Percentiles rank a stretch among this genome's conserved stretches.
phyloP scores from a whole-genome alignment of 352 stramenopile genomes.

The Phytophthora meadii region DNA sequence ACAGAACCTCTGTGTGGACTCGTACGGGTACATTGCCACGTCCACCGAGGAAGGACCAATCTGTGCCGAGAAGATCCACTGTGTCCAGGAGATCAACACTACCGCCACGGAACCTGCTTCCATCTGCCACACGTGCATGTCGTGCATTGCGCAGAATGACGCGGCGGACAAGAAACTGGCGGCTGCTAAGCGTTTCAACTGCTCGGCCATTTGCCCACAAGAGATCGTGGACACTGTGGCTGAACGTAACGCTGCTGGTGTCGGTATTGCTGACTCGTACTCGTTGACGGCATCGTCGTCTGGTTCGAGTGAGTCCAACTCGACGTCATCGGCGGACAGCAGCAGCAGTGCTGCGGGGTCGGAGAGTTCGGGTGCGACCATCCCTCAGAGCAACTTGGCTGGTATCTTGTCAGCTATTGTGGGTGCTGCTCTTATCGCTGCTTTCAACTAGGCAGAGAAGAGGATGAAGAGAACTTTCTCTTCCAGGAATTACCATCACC shows the following conservation, averaged over 20 bases:
- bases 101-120: slow-evolving; percentile 59
- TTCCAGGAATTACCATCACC: slow-evolving; percentile 1
- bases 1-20: slow-evolving; percentile 55
- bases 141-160: slow-evolving; percentile 81
- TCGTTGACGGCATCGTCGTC: slow-evolving; percentile 32
- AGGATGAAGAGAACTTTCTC: neutral
- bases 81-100: slow-evolving; percentile 75
- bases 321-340: slow-evolving; percentile 16
- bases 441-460: slow-evolving; percentile 26
- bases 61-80: slow-evolving; percentile 78
- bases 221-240: slow-evolving; percentile 71
- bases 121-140: slow-evolving; percentile 87
- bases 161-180: slow-evolving; percentile 55
- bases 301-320: slow-evolving; percentile 30
- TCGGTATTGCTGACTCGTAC: slow-evolving; percentile 68
- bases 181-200: slow-evolving; percentile 77
- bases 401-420: slow-evolving; percentile 22
- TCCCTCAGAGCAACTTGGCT: slow-evolving; percentile 22
- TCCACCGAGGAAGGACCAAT: slow-evolving; percentile 55
- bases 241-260: slow-evolving; percentile 57
- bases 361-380: slow-evolving; percentile 11
- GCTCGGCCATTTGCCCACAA: slow-evolving; percentile 70
- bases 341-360: slow-evolving; percentile 25
- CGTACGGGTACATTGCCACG: slow-evolving; percentile 69
- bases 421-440: slow-evolving; percentile 21